Base-by-base conservation (phyloP, 805 yeast species). In the Sungouiella thailandica region DNA sequence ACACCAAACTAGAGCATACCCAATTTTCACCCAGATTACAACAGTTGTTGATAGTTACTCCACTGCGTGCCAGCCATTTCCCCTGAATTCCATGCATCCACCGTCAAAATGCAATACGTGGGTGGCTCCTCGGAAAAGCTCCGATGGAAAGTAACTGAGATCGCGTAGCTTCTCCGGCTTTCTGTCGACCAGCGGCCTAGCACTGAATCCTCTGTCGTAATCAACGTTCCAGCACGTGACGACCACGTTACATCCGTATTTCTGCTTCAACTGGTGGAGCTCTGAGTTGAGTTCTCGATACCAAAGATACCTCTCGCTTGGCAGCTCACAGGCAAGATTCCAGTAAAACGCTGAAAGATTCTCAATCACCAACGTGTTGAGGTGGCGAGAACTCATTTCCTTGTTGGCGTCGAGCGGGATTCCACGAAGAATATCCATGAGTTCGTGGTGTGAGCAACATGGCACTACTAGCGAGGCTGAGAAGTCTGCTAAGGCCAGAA, bases 271-370 rank as follows among this genome's bases (percentile, higher is more conserved):
- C 3, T 25, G 22, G 4, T 33, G 36, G 6, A 53, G 11, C 9
- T 40, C 12, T 5, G 31, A 33, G 12, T 19, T 30, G n/a, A 58
- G 23, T 8, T 36, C 40, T 13, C 20, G 9, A 35, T 54, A 57
- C 36, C 42, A 42, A 11, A 37, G 26, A 2, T 18, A 19, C 23
- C 32, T 32, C 24, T 36, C 33, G 12, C 31, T 12, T 22, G 29
- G 13, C 4, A 28, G 23, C 16, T 25, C 4, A 22, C 31, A 18
- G 30, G 47, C 50, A 23, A 55, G 37, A 6, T 55, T 55, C 66
- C 66, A 63, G 37, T 50, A 57, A 35, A 50, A 61, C n/a, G 53
- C 45, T 2, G 68, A 62, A n/a, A 63, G 24, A 40, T 58, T 58
- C 20, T 60, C 60, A 4, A 60, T 40, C 6, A 60, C 36, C 8